Evolutionary conservation across 108 stramenopile species (phyloP), one percentile per base, ranked within the genome.

Genomic region (Skeletonema costatum): DNA sequence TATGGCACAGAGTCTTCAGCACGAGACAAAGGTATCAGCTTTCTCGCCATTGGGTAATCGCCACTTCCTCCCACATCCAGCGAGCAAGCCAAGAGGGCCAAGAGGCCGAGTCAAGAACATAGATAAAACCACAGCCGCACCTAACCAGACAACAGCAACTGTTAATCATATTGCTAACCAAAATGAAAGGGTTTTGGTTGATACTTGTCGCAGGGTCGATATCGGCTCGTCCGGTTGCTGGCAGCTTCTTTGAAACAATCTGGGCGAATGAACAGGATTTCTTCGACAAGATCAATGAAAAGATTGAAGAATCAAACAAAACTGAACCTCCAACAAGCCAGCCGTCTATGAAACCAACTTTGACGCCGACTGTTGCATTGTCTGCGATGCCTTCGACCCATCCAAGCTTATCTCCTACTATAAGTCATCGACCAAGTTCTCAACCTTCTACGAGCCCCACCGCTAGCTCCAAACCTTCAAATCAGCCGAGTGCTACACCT

Each of bases 261-360:
- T 74, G 74, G 74, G 64, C 29, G 29, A 67, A 66, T 25, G 74
- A 74, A 25, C 21, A 74, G 32, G 58, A n/a, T 31, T 36, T 74
- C 50, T 51, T 58, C 4, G 30, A 59, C 14, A 44, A 61, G 39
- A 36, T 71, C 5, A 71, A 30, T 39, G 70, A 71, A 30, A 60
- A 32, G 70, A 71, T 66, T 38, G 65, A 65, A 53, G 51, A 50
- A 66, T 66, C 64, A 6, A 65, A 74, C 53, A 56, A 56, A 56
- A 25, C 53, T 10, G 53, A 56, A 6, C 6, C 25, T 5, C 53
- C 25, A 60, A 58, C 74, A 16, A 4, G 19, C 35, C 25, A 59
- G 4, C 70, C 70, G 41, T 62, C 70, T 19, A 4, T 30, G 30
- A 69, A 11, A 35, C 51, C 68, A 14, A 69, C 67, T 5, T n/a